phyloP scores from a whole-genome alignment of 1,139 yeast genomes.

The Meyerozyma sp. region DNA sequence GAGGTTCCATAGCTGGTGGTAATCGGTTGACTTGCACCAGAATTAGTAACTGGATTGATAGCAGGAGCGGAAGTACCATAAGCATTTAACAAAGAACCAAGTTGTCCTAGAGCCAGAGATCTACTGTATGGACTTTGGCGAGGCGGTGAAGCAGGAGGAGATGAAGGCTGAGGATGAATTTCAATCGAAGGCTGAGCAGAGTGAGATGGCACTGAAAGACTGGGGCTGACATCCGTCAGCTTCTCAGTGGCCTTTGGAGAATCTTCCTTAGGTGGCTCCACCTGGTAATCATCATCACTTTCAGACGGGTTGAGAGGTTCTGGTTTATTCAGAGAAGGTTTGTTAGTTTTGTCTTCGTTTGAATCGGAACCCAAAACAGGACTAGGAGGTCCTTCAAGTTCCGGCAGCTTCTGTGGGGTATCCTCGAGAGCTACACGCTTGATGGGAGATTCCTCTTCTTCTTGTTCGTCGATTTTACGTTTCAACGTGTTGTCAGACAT shows the following conservation, averaged over 20 bases:
- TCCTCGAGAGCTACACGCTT: constrained; percentile 73
- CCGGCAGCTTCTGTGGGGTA: constrained; percentile 1
- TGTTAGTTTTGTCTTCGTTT: not conserved
- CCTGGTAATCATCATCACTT: not conserved
- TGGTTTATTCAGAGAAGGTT: not conserved
- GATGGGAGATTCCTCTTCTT: constrained; percentile 32
- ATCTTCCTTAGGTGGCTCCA: not conserved
- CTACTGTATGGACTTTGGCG: not conserved
- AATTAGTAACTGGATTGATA: not conserved
- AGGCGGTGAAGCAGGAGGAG: not conserved
- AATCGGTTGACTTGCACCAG: not conserved
- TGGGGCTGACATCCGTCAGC: not conserved
- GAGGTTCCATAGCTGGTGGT: not conserved
- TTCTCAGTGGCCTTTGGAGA: not conserved
- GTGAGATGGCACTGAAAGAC: not conserved
- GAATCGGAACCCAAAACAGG: constrained; percentile 6
- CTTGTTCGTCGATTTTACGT: constrained; percentile 62
- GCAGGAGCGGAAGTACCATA: not conserved
- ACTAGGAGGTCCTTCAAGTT: not conserved
- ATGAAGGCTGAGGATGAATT: not conserved
- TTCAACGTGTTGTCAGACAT: constrained; percentile 39
- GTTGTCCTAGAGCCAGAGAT: not conserved
- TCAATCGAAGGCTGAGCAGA: not conserved
- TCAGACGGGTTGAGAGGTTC: not conserved
- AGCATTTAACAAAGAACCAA: not conserved